Conservation (phyloP, 768 basidiomycete genomes). For the Udeniomyces megalosporus region DNA sequence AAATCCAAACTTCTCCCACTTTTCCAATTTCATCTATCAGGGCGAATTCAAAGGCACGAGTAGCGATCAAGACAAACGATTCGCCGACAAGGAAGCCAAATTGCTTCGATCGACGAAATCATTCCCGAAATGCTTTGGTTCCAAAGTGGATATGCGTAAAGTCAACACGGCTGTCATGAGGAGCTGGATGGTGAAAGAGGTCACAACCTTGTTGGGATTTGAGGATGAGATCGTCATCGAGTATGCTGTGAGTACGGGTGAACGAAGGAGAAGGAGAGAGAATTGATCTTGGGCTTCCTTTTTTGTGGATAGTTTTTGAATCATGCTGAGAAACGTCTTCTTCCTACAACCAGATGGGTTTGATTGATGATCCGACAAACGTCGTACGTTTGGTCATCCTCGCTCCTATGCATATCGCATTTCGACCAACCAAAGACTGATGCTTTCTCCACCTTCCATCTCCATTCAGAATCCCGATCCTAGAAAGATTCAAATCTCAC, state of each 20-base stretch:
- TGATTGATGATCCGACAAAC: conserved; percentile 69
- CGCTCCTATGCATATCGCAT: too few relatives aligned
- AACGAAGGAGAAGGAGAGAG: neutral
- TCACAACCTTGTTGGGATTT: conserved; percentile 73
- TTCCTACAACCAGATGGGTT: conserved; percentile 41
- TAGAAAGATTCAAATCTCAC: conserved; percentile 83
- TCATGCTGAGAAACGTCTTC: neutral
- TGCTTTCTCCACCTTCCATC: neutral
- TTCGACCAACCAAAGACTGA: too few relatives aligned
- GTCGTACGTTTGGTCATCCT: conserved; percentile 42
- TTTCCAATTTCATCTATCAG: too few relatives aligned
- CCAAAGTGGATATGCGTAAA: conserved; percentile 92
- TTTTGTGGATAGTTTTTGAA: too few relatives aligned
- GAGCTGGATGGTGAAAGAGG: conserved; percentile 89
- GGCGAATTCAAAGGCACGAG: too few relatives aligned
- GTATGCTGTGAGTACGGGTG: conserved; percentile 41
- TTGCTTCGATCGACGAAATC: conserved; percentile 73
- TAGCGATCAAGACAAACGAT: conserved; percentile 59
- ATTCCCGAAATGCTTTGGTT: conserved; percentile 77
- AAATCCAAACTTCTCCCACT: too few relatives aligned
- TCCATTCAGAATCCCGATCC: conserved; percentile 62
- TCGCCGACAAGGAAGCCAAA: conserved; percentile 87
- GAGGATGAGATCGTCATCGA: conserved; percentile 96
- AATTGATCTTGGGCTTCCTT: too few relatives aligned
- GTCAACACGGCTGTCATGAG: conserved; percentile 82